A percentile compares a stretch with the other conserved stretches of the same genome.
Evolutionary conservation across 1,284 basidiomycete genomes (phyloP).

Genomic region (Inonotus hispidus): DNA sequence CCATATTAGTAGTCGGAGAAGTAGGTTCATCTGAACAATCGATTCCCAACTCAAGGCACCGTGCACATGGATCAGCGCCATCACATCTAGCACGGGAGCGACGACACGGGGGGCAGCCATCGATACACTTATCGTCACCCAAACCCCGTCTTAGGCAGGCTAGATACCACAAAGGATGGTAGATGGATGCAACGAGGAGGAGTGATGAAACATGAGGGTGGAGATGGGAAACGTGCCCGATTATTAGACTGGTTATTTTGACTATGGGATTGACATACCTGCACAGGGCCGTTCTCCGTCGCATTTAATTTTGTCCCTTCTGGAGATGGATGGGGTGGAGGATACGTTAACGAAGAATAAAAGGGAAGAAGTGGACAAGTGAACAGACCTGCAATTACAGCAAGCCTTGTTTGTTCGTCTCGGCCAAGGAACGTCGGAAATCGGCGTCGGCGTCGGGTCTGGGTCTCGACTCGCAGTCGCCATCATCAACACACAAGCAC

Average conservation of each 20-base stretch:
- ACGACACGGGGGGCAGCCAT: conserved; percentile 47
- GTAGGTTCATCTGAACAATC: conserved; percentile 37
- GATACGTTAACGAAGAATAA: not conserved
- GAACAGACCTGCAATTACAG: conserved; percentile 14
- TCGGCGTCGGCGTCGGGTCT: not conserved
- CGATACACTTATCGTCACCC: conserved; percentile 41
- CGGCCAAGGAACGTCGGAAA: conserved; percentile 6
- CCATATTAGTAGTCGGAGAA: conserved; percentile 10
- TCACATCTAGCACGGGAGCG: conserved; percentile 51
- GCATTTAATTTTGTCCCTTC: conserved; percentile 55
- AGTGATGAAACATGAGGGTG: not conserved
- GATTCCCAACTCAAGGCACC: conserved; percentile 39
- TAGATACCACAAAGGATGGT: not conserved
- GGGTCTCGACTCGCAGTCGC: not conserved
- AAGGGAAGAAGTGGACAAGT: not conserved
- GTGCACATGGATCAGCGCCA: conserved; percentile 49
- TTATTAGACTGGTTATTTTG: not conserved
- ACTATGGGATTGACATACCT: conserved; percentile 34
- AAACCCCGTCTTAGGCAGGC: conserved; percentile 50
- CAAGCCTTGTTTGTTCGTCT: conserved; percentile 13
- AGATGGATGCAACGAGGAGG: not conserved
- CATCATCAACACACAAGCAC: not conserved
- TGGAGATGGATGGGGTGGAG: conserved; percentile 22
- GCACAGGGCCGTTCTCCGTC: conserved; percentile 34
- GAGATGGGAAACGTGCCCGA: not conserved